Conservation (phyloP, 2,329 filamentous ascomycete genomes). For the Penicillium polonicum region DNA sequence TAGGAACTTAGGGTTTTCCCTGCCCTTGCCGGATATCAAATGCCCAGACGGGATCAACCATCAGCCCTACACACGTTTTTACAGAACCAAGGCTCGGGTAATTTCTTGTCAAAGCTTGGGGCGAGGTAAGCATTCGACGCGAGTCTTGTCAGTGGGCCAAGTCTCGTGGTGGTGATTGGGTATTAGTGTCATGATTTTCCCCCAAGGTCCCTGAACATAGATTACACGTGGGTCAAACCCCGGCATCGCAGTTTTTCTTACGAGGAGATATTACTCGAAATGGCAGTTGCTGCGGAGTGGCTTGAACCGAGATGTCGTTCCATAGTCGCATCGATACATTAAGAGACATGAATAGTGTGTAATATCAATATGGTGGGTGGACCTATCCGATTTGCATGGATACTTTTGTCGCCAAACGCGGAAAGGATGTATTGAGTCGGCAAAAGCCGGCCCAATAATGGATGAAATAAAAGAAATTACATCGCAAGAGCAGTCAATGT, state of each 20-base stretch:
- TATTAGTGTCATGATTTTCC: constrained; percentile 4
- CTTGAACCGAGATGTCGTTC: background rate
- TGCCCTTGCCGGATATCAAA: background rate
- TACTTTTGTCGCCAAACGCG: background rate
- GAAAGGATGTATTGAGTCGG: background rate
- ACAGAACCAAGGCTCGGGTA: background rate
- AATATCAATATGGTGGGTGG: background rate
- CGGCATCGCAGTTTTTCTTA: background rate
- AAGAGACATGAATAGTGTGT: background rate
- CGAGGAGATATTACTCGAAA: background rate
- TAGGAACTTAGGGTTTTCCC: background rate
- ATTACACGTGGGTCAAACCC: constrained; percentile 7
- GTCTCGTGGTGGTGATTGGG: constrained; percentile 13
- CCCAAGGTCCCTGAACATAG: constrained; percentile 24
- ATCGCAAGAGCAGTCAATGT: background rate
- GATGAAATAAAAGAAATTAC: background rate
- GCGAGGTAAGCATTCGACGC: constrained; percentile 1
- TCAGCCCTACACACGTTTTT: background rate
- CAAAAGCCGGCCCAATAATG: constrained; percentile 1
- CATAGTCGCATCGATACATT: background rate
- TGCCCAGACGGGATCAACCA: background rate
- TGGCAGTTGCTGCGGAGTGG: background rate
- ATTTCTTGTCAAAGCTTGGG: constrained; percentile 10
- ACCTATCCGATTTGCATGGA: background rate
- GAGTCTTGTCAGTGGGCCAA: constrained; percentile 6